Base-by-base conservation (phyloP, 176 grass and related monocot species). In the Neostapfia colusana region DNA sequence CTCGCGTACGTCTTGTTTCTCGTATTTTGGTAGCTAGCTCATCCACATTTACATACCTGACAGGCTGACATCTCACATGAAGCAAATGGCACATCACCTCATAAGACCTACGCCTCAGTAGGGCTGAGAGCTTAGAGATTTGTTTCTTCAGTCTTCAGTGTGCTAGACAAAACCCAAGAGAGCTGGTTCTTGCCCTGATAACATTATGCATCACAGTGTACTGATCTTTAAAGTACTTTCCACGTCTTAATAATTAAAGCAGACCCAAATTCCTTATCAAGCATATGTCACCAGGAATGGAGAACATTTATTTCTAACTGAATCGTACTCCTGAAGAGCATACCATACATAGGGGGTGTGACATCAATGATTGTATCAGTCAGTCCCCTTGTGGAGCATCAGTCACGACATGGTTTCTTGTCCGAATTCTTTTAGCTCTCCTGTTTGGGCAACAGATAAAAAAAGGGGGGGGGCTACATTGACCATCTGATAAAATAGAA, bases 301-400 rank as follows among this genome's bases (percentile, higher is more conserved):
- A 11, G 11, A 46, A n/a, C 4, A 70, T 77, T 70, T 70, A 70
- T 70, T 80, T 67, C 42, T 74, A 67, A 50, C 16, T n/a, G 23
- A 15, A 45, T 55, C 50, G 51, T 58, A 67, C 23, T 58, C 23
- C 20, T 23, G 23, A 26, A 23, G 55, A 12, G 51, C 10, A 58
- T 58, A 12, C 3, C 10, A 58, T 58, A 12, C 3, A 26, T 45
- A 65, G 17, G 20, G 50, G 14, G 35, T 26, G 43, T 37, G 35
- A 45, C 35, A 70, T 81, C 64, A 37, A 20, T 64, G 14, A 14
- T 62, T 4, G 14, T 50, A 38, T 38, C 27, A 49, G n/a, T 60
- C 53, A n/a, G 14, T 20, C 25, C 65, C 26, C 12, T 35, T 11
- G 34, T 26, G 61, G 5, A 68, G 18, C 17, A 58, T 58, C 21